Conservation (phyloP, 805 yeast genomes). For the Candida insectorum region DNA sequence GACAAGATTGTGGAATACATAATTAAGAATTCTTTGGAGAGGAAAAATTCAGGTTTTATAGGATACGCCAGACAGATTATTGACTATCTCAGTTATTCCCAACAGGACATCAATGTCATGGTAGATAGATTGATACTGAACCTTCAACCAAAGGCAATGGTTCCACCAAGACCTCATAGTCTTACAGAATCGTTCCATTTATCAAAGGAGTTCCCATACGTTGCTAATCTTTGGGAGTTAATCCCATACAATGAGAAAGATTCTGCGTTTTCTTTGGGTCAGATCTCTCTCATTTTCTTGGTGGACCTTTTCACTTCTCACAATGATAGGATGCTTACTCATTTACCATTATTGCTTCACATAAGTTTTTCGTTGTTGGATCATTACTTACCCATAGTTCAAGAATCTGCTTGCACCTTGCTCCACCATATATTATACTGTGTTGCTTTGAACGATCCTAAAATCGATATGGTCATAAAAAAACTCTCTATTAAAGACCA, state of each 20-base stretch:
- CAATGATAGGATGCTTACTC: slow-evolving; percentile 55
- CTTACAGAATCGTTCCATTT: slow-evolving; percentile 4
- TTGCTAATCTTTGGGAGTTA: slow-evolving; percentile 68
- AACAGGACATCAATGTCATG: slow-evolving; percentile 42
- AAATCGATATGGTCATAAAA: slow-evolving; percentile 55
- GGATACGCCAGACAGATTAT: slow-evolving; percentile 78
- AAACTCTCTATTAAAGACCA: slow-evolving; percentile 53
- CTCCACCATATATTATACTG: slow-evolving; percentile 70
- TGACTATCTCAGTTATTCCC: slow-evolving; percentile 62
- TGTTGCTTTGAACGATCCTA: slow-evolving; percentile 52
- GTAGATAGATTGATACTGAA: slow-evolving; percentile 65
- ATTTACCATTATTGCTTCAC: slow-evolving; percentile 74
- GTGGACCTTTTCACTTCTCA: slow-evolving; percentile 76
- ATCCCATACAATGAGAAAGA: slow-evolving; percentile 55
- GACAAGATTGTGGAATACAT: slow-evolving; percentile 70
- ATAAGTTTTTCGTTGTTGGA: slow-evolving; percentile 78
- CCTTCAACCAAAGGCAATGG: slow-evolving; percentile 82
- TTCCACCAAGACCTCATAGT: slow-evolving; percentile 55
- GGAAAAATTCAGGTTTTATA: slow-evolving; percentile 71
- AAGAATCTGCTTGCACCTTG: slow-evolving; percentile 77
- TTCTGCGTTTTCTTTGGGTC: slow-evolving; percentile 82
- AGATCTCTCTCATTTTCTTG: slow-evolving; percentile 76
- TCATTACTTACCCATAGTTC: slow-evolving; percentile 80
- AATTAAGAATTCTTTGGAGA: slow-evolving; percentile 61
- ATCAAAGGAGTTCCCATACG: slow-evolving; percentile 53